Evolutionary conservation across 2,329 filamentous ascomycete species (phyloP), one percentile per base, ranked within the genome.

Genomic region (Cephalotrichum gorgonifer): DNA sequence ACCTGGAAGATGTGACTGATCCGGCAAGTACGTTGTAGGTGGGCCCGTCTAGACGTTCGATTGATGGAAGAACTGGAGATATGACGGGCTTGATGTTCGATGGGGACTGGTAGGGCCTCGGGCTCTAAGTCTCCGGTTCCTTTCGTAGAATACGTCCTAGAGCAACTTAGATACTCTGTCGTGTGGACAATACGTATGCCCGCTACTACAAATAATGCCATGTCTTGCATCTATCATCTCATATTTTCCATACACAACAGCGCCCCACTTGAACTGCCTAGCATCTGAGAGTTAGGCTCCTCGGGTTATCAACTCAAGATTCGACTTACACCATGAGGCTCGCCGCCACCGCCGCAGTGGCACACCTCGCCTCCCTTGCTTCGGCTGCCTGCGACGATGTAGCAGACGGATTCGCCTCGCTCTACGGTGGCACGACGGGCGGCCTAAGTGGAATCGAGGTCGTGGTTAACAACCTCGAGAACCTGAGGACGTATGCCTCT

Each of bases 351-450:
- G 33, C 33, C 33, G 14, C n/a, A 3, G 33, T 20, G n/a, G 33
- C 8, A 17, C n/a, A 20, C 33, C n/a, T 38, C n/a, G 33, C 33
- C 33, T 38, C 33, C 14, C 33, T 38, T n/a, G 33, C 33, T 4
- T 38, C 33, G 33, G 33, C 33, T 4, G 33, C 33, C 33, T 38
- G 33, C n/a, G n/a, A 38, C 33, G 33, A 38, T 17, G 33, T 60
- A 15, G 55, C 55, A 15, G 50, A 54, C 5, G 57, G 57, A 1
- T 58, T 59, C 25, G 56, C 57, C 4, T 59, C 56, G 3, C 50
- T 58, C 6, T 56, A 58, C 41, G 57, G 56, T 9, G 57, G 57
- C 4, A 58, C 56, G 2, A 58, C 55, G 1, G 57, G 56, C 14
- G 56, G 56, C 7, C 52, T 43, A 0, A 56, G 56, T 1, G 57